phyloP scores from a whole-genome alignment of 1,139 yeast species.

The Suhomyces anneliseae region DNA sequence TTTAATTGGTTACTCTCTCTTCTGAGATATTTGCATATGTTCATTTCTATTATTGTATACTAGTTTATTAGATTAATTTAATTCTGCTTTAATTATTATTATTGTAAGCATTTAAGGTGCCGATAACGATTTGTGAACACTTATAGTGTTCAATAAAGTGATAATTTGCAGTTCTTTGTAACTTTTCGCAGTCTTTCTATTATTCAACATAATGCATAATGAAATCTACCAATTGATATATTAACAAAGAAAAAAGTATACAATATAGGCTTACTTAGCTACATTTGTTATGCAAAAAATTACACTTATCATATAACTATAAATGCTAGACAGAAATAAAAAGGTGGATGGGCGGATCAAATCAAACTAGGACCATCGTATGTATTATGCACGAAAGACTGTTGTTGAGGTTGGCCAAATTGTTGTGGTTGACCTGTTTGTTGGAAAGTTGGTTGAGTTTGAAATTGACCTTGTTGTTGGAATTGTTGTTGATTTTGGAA shows the following conservation, averaged over 20 bases:
- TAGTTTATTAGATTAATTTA: background rate
- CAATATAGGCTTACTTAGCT: too few relatives aligned
- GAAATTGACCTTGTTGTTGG: conserved; percentile 6
- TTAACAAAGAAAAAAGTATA: too few relatives aligned
- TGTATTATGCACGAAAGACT: conserved; percentile 10
- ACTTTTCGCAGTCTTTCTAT: background rate
- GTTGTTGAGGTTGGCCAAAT: conserved; percentile 8
- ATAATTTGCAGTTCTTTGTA: background rate
- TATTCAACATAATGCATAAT: background rate
- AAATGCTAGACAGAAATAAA: conserved; percentile 3
- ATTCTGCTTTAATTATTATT: background rate
- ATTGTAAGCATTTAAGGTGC: background rate
- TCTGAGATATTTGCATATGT: conserved; percentile 3
- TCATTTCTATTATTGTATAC: background rate
- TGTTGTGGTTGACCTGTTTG: background rate
- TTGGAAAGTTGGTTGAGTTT: conserved; percentile 8
- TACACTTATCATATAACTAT: background rate
- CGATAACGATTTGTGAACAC: too few relatives aligned
- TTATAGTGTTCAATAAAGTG: too few relatives aligned
- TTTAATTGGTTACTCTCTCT: conserved; percentile 9
- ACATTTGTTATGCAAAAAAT: background rate
- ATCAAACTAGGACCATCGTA: conserved; percentile 27
- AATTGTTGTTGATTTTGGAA: background rate
- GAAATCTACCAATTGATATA: background rate
- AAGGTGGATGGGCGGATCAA: conserved; percentile 7